A percentile compares a stretch with the other conserved stretches of the same genome.
Evolutionary conservation across 768 basidiomycete genomes (phyloP).

Genomic region (Mrakia frigida): DNA sequence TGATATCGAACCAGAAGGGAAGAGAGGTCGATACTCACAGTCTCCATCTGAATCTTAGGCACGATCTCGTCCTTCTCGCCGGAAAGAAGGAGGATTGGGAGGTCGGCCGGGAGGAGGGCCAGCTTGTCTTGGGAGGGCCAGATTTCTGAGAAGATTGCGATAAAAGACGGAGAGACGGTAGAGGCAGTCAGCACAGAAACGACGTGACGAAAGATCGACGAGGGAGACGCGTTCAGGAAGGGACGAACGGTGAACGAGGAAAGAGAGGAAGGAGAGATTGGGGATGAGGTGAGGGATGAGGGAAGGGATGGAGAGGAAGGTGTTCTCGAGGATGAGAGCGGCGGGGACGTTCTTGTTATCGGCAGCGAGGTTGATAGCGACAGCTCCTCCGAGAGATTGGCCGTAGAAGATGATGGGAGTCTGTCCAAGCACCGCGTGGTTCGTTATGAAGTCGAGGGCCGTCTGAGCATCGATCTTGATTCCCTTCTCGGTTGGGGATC

Average conservation of each 20-base stretch:
- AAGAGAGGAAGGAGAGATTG: background rate
- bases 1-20: background rate
- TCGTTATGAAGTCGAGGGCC: constrained; percentile 63
- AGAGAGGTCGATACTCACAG: constrained; percentile 43
- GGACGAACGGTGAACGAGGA: constrained; percentile 11
- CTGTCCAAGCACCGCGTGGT: constrained; percentile 59
- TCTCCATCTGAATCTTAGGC: constrained; percentile 68
- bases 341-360: constrained; percentile 58
- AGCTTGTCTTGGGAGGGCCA: constrained; percentile 76
- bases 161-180: too few species aligned
- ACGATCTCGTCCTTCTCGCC: constrained; percentile 69
- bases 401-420: constrained; percentile 60
- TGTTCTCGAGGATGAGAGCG: constrained; percentile 86
- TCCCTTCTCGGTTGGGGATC: constrained; percentile 80
- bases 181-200: too few species aligned
- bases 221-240: background rate
- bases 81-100: constrained; percentile 75
- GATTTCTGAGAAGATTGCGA: constrained; percentile 49
- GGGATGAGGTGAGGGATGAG: constrained; percentile 34
- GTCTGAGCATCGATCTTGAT: constrained; percentile 63
- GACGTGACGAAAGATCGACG: background rate
- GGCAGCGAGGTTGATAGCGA: constrained; percentile 79
- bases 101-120: constrained; percentile 43
- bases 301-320: constrained; percentile 66
- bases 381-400: constrained; percentile 67